Evolutionary conservation across 2,329 filamentous ascomycete genomes (phyloP).

Genomic region (Penicillium thymicola): DNA sequence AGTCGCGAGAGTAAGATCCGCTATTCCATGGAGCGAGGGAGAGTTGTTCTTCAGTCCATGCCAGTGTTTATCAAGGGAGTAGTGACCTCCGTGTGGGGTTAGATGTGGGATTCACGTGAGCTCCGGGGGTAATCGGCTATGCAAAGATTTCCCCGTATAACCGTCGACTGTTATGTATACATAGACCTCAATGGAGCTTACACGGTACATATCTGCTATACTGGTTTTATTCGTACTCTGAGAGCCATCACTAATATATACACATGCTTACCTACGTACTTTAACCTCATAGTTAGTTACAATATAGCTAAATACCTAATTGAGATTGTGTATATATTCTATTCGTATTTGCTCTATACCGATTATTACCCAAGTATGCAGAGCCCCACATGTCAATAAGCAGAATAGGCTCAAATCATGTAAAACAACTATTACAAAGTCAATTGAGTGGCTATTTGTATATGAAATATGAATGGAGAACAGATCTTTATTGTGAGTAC

Average conservation of each 20-base stretch:
- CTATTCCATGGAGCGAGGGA: background rate
- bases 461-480: too few species aligned
- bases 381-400: background rate
- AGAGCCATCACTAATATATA: background rate
- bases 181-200: background rate
- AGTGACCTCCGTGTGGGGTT: slow-evolving; percentile 3
- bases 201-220: background rate
- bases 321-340: background rate
- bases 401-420: background rate
- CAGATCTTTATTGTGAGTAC: background rate
- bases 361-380: background rate
- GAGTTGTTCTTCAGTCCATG: background rate
- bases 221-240: background rate
- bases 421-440: background rate
- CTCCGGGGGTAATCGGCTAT: slow-evolving; percentile 1
- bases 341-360: background rate
- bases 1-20: background rate
- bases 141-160: background rate
- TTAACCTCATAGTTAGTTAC: background rate
- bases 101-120: slow-evolving; percentile 6
- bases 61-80: background rate
- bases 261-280: background rate
- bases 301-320: background rate
- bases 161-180: background rate
- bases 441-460: background rate